Percentiles rank a stretch among this genome's conserved stretches.
These are phyloP conservation scores for Nematocida ausubeli DNA, from an alignment of 371 early-diverging fungal genomes.

Conservation along the genomic window DNA sequence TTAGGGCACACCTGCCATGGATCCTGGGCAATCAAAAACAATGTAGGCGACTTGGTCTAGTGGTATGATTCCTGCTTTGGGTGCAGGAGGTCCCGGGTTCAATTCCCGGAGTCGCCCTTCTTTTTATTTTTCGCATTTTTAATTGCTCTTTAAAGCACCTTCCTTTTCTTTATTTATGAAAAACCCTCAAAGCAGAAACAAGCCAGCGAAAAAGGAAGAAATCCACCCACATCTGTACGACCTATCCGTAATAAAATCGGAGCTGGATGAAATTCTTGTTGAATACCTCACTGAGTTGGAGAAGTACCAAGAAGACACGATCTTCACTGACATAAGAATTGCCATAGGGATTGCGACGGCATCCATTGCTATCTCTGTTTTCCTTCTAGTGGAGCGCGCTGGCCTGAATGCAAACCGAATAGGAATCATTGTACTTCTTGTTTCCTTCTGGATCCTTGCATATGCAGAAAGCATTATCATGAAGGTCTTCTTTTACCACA, in stretches of 20 bases:
- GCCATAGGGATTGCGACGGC: not conserved
- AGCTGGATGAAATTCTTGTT: conserved; percentile 3
- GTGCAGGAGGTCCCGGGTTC: conserved; percentile 69
- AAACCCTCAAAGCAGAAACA: not conserved
- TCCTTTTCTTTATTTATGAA: not conserved
- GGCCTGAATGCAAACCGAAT: not conserved
- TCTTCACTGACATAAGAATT: not conserved
- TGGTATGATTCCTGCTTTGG: conserved; percentile 69
- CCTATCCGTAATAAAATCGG: conserved; percentile 11
- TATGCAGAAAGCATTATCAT: conserved; percentile 2
- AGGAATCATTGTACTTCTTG: not conserved
- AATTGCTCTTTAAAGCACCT: not conserved
- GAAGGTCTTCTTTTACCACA: conserved; percentile 21
- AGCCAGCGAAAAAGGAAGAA: not conserved
- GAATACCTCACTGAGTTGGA: not conserved
- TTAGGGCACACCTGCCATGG: no score
- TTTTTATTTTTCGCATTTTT: conserved; percentile 4
- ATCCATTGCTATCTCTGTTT: not conserved
- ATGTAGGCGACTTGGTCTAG: conserved; percentile 67
- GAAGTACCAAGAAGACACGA: conserved; percentile 2
- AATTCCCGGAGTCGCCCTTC: conserved; percentile 68
- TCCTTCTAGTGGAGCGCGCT: not conserved
- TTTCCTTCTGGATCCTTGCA: conserved; percentile 3
- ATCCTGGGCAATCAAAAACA: no score
- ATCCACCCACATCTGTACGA: conserved; percentile 13